Conservation (phyloP, 2,329 filamentous ascomycete genomes). For the Monilinia polystroma region DNA sequence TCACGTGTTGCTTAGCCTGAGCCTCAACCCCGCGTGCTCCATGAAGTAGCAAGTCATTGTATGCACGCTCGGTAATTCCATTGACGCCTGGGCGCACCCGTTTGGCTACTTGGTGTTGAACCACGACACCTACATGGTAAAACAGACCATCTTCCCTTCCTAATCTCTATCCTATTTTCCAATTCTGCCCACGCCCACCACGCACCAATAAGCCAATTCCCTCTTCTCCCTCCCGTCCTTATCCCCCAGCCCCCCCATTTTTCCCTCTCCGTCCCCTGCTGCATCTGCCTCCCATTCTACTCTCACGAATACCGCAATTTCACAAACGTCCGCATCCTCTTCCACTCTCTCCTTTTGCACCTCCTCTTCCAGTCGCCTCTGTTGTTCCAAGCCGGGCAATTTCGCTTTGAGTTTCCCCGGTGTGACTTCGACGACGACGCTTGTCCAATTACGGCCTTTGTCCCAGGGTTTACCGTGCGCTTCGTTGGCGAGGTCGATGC, state of each 20-base stretch:
- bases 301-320: conserved; percentile 92
- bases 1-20: neutral
- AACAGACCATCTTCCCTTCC: no score
- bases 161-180: conserved; percentile 32
- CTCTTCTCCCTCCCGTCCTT: conserved; percentile 71
- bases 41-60: no score
- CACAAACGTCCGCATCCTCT: conserved; percentile 47
- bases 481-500: conserved; percentile 16
- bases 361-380: conserved; percentile 56
- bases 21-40: neutral
- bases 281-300: conserved; percentile 82
- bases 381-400: conserved; percentile 43
- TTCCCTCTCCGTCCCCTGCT: conserved; percentile 54
- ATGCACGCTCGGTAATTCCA: no score
- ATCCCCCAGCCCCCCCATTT: conserved; percentile 45
- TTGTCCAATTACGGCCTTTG: conserved; percentile 89
- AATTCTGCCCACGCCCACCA: conserved; percentile 83
- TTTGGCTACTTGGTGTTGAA: no score
- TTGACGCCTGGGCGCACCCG: no score
- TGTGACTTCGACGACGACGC: conserved; percentile 87
- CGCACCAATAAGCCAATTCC: conserved; percentile 94
- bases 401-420: conserved; percentile 47
- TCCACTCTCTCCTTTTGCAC: conserved; percentile 18
- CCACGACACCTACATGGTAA: no score
- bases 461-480: conserved; percentile 86